phyloP scores from a whole-genome alignment of 306 rosid genomes.

The Gillenia trifoliata region DNA sequence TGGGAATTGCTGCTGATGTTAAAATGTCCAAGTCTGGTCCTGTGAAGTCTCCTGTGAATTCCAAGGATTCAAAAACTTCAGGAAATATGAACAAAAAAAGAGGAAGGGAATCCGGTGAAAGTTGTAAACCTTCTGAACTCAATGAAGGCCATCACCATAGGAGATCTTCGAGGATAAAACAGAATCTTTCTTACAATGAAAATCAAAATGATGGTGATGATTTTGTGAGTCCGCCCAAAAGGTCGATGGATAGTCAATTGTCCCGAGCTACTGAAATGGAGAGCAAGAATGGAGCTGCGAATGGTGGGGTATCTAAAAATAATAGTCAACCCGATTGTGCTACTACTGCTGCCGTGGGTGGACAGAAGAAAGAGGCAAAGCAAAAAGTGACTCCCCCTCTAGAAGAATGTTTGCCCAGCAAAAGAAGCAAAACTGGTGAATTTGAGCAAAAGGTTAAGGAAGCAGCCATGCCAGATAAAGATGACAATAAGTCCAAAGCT shows the following conservation, averaged over 20 bases:
- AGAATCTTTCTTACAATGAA: constrained; percentile 34
- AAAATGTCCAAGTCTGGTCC: constrained; percentile 27
- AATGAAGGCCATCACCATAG: constrained; percentile 18
- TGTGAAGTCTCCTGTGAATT: constrained; percentile 31
- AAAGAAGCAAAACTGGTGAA: constrained; percentile 27
- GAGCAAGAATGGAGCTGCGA: constrained; percentile 25
- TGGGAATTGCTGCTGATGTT: constrained; percentile 29
- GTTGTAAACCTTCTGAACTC: constrained; percentile 28
- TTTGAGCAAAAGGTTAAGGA: constrained; percentile 18
- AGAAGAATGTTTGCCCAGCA: constrained; percentile 27
- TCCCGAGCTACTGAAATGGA: constrained; percentile 15
- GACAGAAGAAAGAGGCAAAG: constrained; percentile 18
- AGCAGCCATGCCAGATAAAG: constrained; percentile 29
- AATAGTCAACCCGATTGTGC: constrained; percentile 24
- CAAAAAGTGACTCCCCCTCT: not conserved
- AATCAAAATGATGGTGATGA: constrained; percentile 27
- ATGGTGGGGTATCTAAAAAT: constrained; percentile 19
- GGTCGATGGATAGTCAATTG: constrained; percentile 27
- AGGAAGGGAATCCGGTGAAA: constrained; percentile 37
- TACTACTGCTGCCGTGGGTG: constrained; percentile 11
- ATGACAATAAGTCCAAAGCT: constrained; percentile 19
- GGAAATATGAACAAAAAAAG: constrained; percentile 42
- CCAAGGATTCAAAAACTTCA: constrained; percentile 32
- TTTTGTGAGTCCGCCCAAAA: constrained; percentile 38
- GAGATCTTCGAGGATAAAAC: constrained; percentile 48